Evolutionary conservation across 768 basidiomycete genomes (phyloP), one percentile per base, ranked within the genome.

Genomic region (Rhodosporidiobolus sp.): DNA sequence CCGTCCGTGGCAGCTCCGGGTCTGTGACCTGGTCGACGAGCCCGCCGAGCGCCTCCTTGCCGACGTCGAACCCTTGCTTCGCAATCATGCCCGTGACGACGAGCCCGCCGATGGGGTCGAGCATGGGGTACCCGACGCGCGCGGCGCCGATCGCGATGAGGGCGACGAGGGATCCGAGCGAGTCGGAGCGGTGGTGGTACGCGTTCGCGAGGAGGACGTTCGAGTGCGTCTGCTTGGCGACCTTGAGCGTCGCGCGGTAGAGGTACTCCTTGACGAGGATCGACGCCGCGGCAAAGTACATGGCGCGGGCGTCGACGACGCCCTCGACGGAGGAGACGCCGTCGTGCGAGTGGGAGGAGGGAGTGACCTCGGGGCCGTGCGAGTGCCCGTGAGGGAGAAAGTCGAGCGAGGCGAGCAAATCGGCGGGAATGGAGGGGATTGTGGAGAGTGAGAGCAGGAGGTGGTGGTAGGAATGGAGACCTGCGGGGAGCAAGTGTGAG

Each of bases 131-230:
- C 24, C 83, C 83, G 75, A 87, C 84, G 84, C 91, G 91, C 17
- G 89, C 91, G 1, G 72, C 74, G 12, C 68, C 82, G 78, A 99
- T 99, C 24, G 95, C 94, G 57, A 90, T 86, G 66, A 98, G 86
- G 19, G 94, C 93, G 65, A 99, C 92, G 60, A 89, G 76, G 77
- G 93, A 94, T 6, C 93, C 94, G 79, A 94, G 92, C 11, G 92
- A 93, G 80, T 99, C 96, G 74, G 91, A 94, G n/a, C 96, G 87
- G 82, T 99, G 96, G 80, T 98, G 95, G 67, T 94, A 86, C 11
- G 95, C 96, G 80, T 98, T 99, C n/a, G 96, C 96, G 28, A 89
- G 83, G 63, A 99, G 82, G 1, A 99, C 96, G 8, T 92, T 91
- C 78, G 90, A 92, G 77, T 88, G 88, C 81, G 97, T 94, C 77